Percentiles rank a stretch among this genome's conserved stretches.
Conservation (phyloP, 768 basidiomycete species). For the Sporobolomyces pararoseus region DNA sequence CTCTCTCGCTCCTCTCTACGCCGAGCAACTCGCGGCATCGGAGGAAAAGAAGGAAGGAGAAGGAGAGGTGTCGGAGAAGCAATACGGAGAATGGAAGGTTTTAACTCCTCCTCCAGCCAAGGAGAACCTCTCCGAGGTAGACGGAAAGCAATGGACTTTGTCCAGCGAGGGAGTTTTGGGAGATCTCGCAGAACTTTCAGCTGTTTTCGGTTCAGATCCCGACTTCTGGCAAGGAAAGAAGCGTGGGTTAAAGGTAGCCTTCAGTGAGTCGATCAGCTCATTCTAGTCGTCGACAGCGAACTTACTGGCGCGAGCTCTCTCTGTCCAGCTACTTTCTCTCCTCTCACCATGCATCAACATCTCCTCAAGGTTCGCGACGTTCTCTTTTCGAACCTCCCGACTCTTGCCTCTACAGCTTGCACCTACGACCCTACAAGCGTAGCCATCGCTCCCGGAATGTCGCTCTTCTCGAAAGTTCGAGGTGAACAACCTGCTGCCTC, state of each 20-base stretch:
- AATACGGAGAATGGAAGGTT: slow-evolving; percentile 44
- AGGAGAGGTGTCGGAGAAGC: slow-evolving; percentile 21
- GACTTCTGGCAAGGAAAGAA: slow-evolving; percentile 42
- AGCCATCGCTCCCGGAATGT: slow-evolving; percentile 36
- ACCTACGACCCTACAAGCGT: slow-evolving; percentile 44
- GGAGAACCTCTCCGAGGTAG: slow-evolving; percentile 46
- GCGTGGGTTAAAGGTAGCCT: slow-evolving; percentile 50
- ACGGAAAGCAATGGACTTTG: slow-evolving; percentile 36
- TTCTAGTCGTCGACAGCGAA: no score
- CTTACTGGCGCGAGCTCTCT: no score
- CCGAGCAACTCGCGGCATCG: slow-evolving; percentile 41
- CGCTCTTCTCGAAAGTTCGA: slow-evolving; percentile 31
- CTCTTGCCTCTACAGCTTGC: slow-evolving; percentile 28
- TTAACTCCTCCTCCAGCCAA: slow-evolving; percentile 43
- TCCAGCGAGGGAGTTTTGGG: slow-evolving; percentile 45
- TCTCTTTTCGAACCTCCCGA: slow-evolving; percentile 39
- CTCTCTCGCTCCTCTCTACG: slow-evolving; percentile 45
- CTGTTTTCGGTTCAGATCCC: slow-evolving; percentile 48
- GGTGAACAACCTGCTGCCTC: slow-evolving; percentile 3
- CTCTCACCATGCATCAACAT: slow-evolving; percentile 50
- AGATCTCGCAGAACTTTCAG: slow-evolving; percentile 51
- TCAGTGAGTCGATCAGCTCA: slow-evolving; percentile 43
- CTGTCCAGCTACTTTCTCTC: slow-evolving; percentile 50
- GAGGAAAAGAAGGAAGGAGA: slow-evolving; percentile 11
- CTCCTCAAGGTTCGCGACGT: slow-evolving; percentile 52